Evolutionary conservation across 2,329 filamentous ascomycete genomes (phyloP).

Genomic region (Bipolaris gigantea): DNA sequence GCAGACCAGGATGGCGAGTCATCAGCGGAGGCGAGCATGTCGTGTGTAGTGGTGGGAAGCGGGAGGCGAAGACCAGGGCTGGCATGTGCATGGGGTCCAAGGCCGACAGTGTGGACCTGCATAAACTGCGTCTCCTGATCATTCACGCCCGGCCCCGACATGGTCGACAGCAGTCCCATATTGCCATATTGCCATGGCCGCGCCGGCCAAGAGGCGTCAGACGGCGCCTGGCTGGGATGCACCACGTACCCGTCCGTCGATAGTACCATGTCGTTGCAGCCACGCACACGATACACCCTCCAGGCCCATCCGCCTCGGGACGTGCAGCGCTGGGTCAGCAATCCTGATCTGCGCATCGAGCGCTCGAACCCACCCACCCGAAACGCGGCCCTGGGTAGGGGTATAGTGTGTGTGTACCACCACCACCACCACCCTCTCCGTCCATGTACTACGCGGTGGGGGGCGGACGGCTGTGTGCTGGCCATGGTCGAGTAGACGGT

Average conservation of each 20-base stretch:
- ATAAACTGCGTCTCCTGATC: slow-evolving; percentile 29
- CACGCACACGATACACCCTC: slow-evolving; percentile 1
- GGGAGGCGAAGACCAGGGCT: too few species aligned
- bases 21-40: slow-evolving; percentile 20
- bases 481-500: background rate
- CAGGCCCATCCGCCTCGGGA: background rate
- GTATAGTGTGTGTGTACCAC: background rate
- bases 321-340: background rate
- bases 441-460: background rate
- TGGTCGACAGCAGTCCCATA: slow-evolving; percentile 25
- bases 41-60: slow-evolving; percentile 5
- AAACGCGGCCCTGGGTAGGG: slow-evolving; percentile 16
- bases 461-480: background rate
- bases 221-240: background rate
- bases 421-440: background rate
- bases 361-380: slow-evolving; percentile 17
- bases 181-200: slow-evolving; percentile 24
- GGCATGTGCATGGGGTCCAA: too few species aligned
- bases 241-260: background rate
- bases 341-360: slow-evolving; percentile 13
- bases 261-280: too few species aligned
- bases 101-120: slow-evolving; percentile 38
- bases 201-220: slow-evolving; percentile 26
- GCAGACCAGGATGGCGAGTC: slow-evolving; percentile 27
- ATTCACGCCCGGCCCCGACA: slow-evolving; percentile 20